These are phyloP conservation scores for Naganishia vaughanmartiniae DNA, from an alignment of 768 basidiomycete species.

Conservation along the genomic window DNA sequence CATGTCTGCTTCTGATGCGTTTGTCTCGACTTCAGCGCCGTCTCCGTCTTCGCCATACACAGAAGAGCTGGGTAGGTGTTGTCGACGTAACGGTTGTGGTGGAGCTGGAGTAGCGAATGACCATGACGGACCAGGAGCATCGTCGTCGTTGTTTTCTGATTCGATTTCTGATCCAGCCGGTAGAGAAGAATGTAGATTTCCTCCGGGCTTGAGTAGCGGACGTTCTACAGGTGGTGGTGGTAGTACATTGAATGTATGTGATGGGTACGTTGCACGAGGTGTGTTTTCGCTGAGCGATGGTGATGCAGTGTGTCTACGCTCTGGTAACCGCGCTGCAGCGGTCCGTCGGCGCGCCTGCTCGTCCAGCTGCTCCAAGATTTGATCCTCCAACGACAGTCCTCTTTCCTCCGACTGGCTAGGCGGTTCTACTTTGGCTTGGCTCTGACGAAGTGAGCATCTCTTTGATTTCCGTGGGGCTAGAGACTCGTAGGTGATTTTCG, in stretches of 20 bases:
- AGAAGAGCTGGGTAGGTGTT: not conserved
- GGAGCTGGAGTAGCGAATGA: not conserved
- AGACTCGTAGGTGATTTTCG: not conserved
- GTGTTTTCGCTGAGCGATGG: not conserved
- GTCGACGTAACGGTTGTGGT: not conserved
- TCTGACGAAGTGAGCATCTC: not conserved
- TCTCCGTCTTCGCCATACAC: not conserved
- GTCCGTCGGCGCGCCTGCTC: not conserved
- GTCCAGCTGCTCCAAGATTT: constrained; percentile 16
- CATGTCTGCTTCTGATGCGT: constrained; percentile 2
- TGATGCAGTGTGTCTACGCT: not conserved
- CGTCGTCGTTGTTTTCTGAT: not conserved
- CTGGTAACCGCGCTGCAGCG: not conserved
- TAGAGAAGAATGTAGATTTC: not conserved
- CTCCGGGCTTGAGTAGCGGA: not conserved
- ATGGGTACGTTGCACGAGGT: not conserved
- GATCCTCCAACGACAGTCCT: not conserved
- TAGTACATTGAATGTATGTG: not conserved
- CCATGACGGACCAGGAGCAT: not conserved
- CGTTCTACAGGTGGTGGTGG: not conserved
- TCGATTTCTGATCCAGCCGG: not conserved
- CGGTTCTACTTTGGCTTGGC: not conserved
- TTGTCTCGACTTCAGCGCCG: too few relatives aligned
- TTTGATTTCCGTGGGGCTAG: not conserved
- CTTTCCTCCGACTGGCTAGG: not conserved